Percentiles rank a stretch among this genome's conserved stretches.
Evolutionary conservation across 2,329 filamentous ascomycete species (phyloP).

Genomic region (Endoconidiophora polonica): DNA sequence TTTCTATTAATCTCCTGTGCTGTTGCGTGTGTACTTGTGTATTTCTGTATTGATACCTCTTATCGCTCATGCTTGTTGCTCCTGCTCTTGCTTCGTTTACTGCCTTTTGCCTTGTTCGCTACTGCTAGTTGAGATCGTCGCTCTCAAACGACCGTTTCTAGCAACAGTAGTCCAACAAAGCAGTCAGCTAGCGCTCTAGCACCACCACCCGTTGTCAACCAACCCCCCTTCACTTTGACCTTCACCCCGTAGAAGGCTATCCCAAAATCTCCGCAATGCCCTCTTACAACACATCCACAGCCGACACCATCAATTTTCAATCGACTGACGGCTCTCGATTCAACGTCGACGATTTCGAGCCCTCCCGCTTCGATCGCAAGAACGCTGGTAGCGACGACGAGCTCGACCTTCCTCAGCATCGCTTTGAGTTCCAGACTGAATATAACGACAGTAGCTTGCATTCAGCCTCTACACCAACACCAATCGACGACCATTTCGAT

Average conservation of each 20-base stretch:
- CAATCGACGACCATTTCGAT: constrained; percentile 12
- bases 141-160: neutral
- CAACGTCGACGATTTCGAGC: constrained; percentile 8
- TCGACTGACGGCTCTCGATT: constrained; percentile 7
- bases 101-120: neutral
- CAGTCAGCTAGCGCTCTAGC: too few relatives aligned
- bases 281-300: constrained; percentile 8
- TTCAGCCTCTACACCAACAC: constrained; percentile 9
- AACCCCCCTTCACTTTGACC: neutral
- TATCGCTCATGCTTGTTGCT: neutral
- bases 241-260: neutral
- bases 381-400: constrained; percentile 3
- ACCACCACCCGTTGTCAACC: too few relatives aligned
- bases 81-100: neutral
- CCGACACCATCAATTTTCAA: constrained; percentile 9
- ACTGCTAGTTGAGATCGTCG: neutral
- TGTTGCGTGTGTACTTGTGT: neutral
- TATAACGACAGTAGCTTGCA: constrained; percentile 12
- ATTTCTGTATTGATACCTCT: constrained; percentile 2
- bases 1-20: constrained; percentile 11
- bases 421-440: constrained; percentile 11
- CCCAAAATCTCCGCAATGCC: constrained; percentile 11
- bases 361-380: constrained; percentile 1
- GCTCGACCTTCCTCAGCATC: constrained; percentile 8
- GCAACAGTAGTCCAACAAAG: too few relatives aligned